These are phyloP conservation scores for Aphanomyces cochlioides DNA, from an alignment of 352 stramenopile species.

Conservation along the genomic window DNA sequence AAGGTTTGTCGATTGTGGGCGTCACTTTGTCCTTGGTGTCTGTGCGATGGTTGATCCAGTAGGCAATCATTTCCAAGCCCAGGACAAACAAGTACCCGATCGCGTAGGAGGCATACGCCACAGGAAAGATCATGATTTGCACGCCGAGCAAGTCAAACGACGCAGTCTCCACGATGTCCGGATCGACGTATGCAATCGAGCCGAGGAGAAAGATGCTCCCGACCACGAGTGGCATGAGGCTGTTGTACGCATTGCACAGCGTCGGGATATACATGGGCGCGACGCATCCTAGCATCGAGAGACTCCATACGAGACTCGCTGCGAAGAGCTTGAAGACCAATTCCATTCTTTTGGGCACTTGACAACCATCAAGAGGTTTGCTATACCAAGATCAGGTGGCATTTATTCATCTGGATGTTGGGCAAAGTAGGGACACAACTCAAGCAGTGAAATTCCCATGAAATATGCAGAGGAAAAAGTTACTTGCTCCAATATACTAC, in stretches of 20 bases:
- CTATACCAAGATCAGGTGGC: no score
- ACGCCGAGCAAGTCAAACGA: neutral
- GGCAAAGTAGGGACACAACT: no score
- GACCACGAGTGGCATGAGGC: neutral
- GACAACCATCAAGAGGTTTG: no score
- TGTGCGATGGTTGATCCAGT: neutral
- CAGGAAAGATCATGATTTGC: conserved; percentile 11
- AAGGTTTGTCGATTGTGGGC: neutral
- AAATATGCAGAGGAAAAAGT: no score
- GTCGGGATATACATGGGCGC: neutral
- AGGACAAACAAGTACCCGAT: conserved; percentile 13
- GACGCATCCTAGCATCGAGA: neutral
- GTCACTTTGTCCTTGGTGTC: neutral
- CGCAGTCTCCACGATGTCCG: neutral
- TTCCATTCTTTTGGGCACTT: neutral
- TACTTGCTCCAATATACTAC: no score
- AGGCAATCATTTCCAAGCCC: neutral
- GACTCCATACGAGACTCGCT: neutral
- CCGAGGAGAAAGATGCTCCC: conserved; percentile 12
- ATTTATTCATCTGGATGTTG: no score
- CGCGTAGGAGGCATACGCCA: neutral
- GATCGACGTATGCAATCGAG: neutral
- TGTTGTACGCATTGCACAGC: conserved; percentile 2
- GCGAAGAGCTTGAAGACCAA: neutral
- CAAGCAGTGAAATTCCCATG: no score